Evolutionary conservation across 352 stramenopile species (phyloP).

Genomic region (Phytophthora fragariaefolia): DNA sequence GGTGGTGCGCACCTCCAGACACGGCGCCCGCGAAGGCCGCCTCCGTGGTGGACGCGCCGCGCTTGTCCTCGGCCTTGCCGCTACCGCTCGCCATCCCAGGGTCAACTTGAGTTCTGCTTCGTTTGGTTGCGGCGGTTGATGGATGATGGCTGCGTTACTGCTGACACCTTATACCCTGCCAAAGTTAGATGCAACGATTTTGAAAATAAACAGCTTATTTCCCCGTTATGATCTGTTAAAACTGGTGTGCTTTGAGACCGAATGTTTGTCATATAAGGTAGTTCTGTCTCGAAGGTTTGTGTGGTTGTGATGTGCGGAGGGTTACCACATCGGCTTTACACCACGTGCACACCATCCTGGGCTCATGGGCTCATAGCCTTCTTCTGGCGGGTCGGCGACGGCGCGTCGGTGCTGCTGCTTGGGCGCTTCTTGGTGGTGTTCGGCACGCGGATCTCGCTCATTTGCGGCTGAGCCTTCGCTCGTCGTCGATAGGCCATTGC

Average conservation of each 20-base stretch:
- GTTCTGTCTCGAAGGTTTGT: slow-evolving; percentile 14
- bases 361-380: slow-evolving; percentile 13
- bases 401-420: slow-evolving; percentile 1
- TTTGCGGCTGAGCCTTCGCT: slow-evolving; percentile 15
- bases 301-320: background rate
- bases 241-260: background rate
- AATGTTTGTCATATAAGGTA: slow-evolving; percentile 3
- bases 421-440: background rate
- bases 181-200: no score
- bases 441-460: background rate
- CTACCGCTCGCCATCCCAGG: slow-evolving; percentile 16
- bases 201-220: no score
- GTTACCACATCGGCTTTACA: slow-evolving; percentile 9
- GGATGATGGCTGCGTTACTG: slow-evolving; percentile 25
- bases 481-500: slow-evolving; percentile 7
- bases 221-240: background rate
- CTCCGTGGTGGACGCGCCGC: slow-evolving; percentile 48
- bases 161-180: no score
- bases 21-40: slow-evolving; percentile 68
- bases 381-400: slow-evolving; percentile 4
- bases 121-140: slow-evolving; percentile 12
- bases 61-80: slow-evolving; percentile 19
- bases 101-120: slow-evolving; percentile 27
- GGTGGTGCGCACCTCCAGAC: slow-evolving; percentile 51
- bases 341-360: background rate